Base-by-base conservation (phyloP, 257 asterid genomes). In the Prunella vulgaris region DNA sequence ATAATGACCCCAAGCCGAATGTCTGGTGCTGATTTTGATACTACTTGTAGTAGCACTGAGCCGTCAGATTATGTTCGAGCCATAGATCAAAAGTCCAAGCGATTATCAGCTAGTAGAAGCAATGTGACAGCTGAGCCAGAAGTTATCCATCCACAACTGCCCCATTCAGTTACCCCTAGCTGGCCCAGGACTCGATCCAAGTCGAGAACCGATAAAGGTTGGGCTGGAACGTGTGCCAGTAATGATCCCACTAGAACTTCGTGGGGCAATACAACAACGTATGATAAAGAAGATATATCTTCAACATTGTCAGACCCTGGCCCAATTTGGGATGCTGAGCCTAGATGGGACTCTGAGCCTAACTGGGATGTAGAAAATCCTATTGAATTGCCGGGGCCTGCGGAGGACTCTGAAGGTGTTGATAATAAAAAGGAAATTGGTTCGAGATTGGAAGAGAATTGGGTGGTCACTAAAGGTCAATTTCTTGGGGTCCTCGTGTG, bases 301-400 rank as follows among this genome's bases (percentile, higher is more conserved):
- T 93, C 99, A n/a, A 93, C 99, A 20, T 77, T 93, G 78, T 93
- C 99, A 2, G 99, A 93, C 80, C 99, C 99, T 0, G 97, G 97
- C 37, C 99, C 99, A 13, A 86, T 93, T 66, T 93, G 99, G 99
- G 97, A 93, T 76, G 78, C 97, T 21, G 99, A 90, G 81, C 99
- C 99, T 10, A 88, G 93, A 60, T 93, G 99, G 99, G 99, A 90
- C 70, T 71, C 86, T 12, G 99, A 90, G 72, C 85, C 89, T 27
- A 79, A 75, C 63, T 84, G 93, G 91, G 82, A 75, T 35, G 70
- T 75, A 5, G 97, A 89, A 54, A 86, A 85, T 75, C 89, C 86
- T 58, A 78, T 86, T 58, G 97, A 93, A 80, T 82, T 88, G 77
- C 91, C 92, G 1, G 92, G 87, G 21, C 88, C 83, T 13, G 60